A percentile compares a stretch with the other conserved stretches of the same genome.
phyloP scores from a whole-genome alignment of 805 yeast species.

The Kregervanrija delftensis region DNA sequence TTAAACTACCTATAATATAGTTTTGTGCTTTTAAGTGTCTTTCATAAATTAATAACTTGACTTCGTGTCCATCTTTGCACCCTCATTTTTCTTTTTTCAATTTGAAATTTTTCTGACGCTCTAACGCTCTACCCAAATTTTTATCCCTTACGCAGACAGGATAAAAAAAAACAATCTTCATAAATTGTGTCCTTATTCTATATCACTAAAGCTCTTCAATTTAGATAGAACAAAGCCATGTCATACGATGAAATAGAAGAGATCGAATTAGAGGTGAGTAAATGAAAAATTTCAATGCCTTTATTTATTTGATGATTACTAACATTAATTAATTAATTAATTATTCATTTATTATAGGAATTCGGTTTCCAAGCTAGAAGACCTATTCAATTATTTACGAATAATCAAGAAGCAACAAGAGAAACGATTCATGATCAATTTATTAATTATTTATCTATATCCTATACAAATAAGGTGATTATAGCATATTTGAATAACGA shows the following conservation, averaged over 20 bases:
- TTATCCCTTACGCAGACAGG: too few species aligned
- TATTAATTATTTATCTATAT: constrained; percentile 16
- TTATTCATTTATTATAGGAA: constrained; percentile 10
- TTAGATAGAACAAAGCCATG: constrained; percentile 3
- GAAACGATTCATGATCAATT: constrained; percentile 3
- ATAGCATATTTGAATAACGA: constrained; percentile 15
- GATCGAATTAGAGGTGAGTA: constrained; percentile 20
- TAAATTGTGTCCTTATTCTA: neutral
- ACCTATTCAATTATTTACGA: constrained; percentile 19
- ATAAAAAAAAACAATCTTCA: too few species aligned
- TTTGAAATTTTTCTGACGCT: too few species aligned
- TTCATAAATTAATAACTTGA: too few species aligned
- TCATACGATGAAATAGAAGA: constrained; percentile 8
- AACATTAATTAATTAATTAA: constrained; percentile 1
- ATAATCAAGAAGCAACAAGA: neutral
- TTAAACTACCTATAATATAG: neutral
- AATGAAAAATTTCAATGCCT: too few species aligned
- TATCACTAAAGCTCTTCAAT: neutral
- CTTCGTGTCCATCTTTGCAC: too few species aligned
- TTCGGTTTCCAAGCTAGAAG: constrained; percentile 26
- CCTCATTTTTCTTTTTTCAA: too few species aligned
- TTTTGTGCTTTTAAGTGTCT: neutral
- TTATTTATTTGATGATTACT: neutral
- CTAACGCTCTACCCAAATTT: too few species aligned
- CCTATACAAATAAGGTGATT: constrained; percentile 13